Evolutionary conservation across 805 yeast species (phyloP).

Genomic region (Pichia sporocuriosa): DNA sequence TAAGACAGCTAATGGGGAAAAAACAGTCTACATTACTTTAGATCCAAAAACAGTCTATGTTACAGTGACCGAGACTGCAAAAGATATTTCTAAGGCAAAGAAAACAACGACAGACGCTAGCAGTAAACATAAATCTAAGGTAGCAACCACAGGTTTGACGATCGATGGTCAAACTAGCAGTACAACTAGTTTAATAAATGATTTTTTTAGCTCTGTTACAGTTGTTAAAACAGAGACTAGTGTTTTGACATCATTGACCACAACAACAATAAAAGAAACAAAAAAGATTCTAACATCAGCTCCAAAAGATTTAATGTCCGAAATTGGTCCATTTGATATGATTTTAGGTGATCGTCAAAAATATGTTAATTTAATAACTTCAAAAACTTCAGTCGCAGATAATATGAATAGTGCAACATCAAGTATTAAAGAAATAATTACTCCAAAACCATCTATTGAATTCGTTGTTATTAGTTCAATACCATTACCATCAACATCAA

Average conservation of each 20-base stretch:
- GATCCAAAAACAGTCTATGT: constrained; percentile 21
- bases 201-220: not conserved
- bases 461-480: not conserved
- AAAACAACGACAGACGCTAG: constrained; percentile 4
- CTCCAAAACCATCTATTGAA: not conserved
- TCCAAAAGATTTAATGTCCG: not conserved
- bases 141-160: no score
- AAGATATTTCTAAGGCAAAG: not conserved
- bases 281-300: not conserved
- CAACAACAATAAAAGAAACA: not conserved
- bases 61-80: constrained; percentile 22
- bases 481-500: not conserved
- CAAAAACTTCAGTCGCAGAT: no score
- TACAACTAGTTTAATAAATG: not conserved
- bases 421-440: not conserved
- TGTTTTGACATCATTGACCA: not conserved
- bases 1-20: constrained; percentile 1
- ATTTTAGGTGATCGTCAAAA: constrained; percentile 2
- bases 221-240: not conserved
- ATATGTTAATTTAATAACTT: not conserved
- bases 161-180: no score
- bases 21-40: constrained; percentile 21
- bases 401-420: no score
- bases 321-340: constrained; percentile 1
- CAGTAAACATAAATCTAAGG: no score